Conservation (phyloP, 2,329 filamentous ascomycete genomes). For the Cylindrodendrum hubeiense region DNA sequence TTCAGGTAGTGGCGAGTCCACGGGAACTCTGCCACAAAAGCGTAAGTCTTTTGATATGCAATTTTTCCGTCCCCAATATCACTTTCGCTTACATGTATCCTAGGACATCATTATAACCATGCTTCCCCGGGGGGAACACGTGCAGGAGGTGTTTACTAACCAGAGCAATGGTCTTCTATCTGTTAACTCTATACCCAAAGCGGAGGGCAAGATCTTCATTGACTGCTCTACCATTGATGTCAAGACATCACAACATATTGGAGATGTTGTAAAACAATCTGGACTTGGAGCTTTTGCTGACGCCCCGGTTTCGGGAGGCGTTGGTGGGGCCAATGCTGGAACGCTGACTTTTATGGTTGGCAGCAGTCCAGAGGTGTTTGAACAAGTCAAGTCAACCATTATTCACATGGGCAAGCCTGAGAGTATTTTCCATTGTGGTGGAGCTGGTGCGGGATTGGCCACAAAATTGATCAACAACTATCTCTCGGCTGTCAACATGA, state of each 20-base stretch:
- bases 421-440: constrained; percentile 30
- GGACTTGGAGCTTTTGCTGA: constrained; percentile 22
- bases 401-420: constrained; percentile 9
- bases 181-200: neutral
- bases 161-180: constrained; percentile 12
- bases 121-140: constrained; percentile 16
- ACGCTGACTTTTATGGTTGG: constrained; percentile 35
- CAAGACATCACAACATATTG: constrained; percentile 6
- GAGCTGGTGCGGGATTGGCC: constrained; percentile 25
- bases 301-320: constrained; percentile 31
- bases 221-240: constrained; percentile 25
- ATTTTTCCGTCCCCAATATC: neutral
- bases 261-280: constrained; percentile 7
- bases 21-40: neutral
- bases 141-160: constrained; percentile 12
- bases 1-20: neutral
- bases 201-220: constrained; percentile 1
- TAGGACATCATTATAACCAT: constrained; percentile 28
- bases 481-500: constrained; percentile 28
- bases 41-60: neutral
- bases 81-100: neutral
- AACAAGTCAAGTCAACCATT: constrained; percentile 10
- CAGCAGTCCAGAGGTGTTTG: neutral
- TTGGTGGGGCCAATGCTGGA: constrained; percentile 20
- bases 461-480: constrained; percentile 36